These are phyloP conservation scores for Pseudogymnoascus sp. DNA, from an alignment of 2,329 filamentous ascomycete species.

Conservation along the genomic window DNA sequence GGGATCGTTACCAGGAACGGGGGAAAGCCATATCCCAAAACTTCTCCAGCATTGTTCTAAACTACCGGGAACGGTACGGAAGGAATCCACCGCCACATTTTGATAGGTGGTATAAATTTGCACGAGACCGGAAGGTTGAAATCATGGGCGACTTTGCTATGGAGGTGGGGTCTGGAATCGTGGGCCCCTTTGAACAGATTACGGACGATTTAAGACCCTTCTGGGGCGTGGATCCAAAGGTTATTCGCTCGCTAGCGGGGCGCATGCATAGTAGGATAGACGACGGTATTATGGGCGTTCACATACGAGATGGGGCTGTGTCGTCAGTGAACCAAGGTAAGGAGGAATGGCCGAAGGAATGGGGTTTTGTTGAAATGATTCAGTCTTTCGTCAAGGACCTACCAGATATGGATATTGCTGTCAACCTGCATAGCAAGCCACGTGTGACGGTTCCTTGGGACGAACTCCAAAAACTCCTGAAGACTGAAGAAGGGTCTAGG, in stretches of 20 bases:
- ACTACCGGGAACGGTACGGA: slow-evolving; percentile 49
- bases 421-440: slow-evolving; percentile 59
- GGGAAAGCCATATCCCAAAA: slow-evolving; percentile 34
- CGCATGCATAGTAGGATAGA: slow-evolving; percentile 27
- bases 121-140: slow-evolving; percentile 43
- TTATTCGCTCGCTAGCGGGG: slow-evolving; percentile 36
- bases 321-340: slow-evolving; percentile 27
- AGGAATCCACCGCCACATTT: slow-evolving; percentile 60
- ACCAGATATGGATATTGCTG: slow-evolving; percentile 60
- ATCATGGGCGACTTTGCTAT: slow-evolving; percentile 50
- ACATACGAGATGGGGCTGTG: slow-evolving; percentile 28
- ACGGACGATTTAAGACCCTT: slow-evolving; percentile 56
- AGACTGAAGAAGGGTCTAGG: slow-evolving; percentile 35
- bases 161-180: not conserved
- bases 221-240: slow-evolving; percentile 39
- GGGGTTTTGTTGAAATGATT: slow-evolving; percentile 31
- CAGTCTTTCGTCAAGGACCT: slow-evolving; percentile 42
- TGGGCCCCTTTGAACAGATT: slow-evolving; percentile 42
- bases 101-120: slow-evolving; percentile 51
- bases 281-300: slow-evolving; percentile 22
- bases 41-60: slow-evolving; percentile 44
- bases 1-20: slow-evolving; percentile 23
- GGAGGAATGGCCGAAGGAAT: slow-evolving; percentile 27
- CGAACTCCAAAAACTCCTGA: slow-evolving; percentile 44
- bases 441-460: slow-evolving; percentile 55